Evolutionary conservation across 257 asterid genomes (phyloP).

Genomic region (Primulina huaijiensis): DNA sequence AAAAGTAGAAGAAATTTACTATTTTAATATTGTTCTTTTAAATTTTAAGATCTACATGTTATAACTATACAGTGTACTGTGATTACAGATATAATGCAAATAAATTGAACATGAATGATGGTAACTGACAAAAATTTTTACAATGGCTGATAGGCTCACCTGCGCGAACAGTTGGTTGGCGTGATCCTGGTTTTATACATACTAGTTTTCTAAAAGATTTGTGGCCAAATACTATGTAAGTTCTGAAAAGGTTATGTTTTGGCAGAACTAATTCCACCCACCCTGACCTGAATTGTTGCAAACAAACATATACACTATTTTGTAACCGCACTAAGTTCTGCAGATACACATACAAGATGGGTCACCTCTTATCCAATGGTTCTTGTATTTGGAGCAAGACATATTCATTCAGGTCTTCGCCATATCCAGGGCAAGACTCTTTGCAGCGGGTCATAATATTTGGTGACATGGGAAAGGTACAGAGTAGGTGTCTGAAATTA

Average conservation of each 20-base stretch:
- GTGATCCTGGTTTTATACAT: constrained; percentile 93
- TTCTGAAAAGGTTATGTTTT: constrained; percentile 2
- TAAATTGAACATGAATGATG: constrained; percentile 19
- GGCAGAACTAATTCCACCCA: not conserved
- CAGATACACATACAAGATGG: constrained; percentile 58
- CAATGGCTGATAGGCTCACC: constrained; percentile 59
- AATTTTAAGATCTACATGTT: not conserved
- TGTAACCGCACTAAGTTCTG: not conserved
- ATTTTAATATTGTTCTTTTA: too few relatives aligned
- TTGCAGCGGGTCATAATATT: constrained; percentile 55
- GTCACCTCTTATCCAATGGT: constrained; percentile 45
- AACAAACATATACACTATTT: not conserved
- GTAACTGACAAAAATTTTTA: constrained; percentile 24
- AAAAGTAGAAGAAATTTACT: not conserved
- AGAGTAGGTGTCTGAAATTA: not conserved
- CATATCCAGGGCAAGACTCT: constrained; percentile 63
- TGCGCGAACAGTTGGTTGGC: constrained; percentile 97
- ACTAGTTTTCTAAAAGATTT: constrained; percentile 81
- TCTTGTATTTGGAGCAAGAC: constrained; percentile 51
- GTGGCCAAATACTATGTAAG: constrained; percentile 81
- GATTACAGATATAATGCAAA: not conserved
- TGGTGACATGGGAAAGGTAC: constrained; percentile 73
- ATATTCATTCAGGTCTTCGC: constrained; percentile 48
- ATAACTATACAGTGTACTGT: not conserved
- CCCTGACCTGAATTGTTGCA: not conserved